A percentile compares a stretch with the other conserved stretches of the same genome.
Conservation (phyloP, 2,329 filamentous ascomycete genomes). For the Fusarium gaditjirri region DNA sequence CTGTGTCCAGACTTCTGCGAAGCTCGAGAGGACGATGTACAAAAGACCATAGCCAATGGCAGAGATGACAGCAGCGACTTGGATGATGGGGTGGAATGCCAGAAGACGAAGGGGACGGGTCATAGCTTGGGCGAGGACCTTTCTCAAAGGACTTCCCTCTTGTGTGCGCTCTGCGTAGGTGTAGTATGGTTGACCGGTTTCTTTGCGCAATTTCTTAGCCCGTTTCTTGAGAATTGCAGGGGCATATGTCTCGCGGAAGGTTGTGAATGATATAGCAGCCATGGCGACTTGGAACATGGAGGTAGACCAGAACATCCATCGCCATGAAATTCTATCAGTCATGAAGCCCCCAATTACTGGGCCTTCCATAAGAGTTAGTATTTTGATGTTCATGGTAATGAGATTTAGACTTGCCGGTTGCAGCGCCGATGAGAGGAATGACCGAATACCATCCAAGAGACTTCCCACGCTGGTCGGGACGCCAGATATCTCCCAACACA, state of each 20-base stretch:
- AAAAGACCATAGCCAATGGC: conserved; percentile 71
- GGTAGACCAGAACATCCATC: conserved; percentile 59
- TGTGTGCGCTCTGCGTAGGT: conserved; percentile 53
- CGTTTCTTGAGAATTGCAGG: conserved; percentile 50
- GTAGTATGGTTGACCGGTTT: conserved; percentile 47
- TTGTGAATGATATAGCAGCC: conserved; percentile 47
- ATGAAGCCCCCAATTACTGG: conserved; percentile 56
- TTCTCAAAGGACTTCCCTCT: conserved; percentile 40
- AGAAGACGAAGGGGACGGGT: conserved; percentile 67
- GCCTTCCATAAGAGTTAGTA: conserved; percentile 16
- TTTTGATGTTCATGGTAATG: rapidly evolving
- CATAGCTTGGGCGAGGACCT: conserved; percentile 51
- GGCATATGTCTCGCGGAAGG: conserved; percentile 54
- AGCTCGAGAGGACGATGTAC: conserved; percentile 72
- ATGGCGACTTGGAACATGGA: conserved; percentile 55
- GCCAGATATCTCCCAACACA: conserved; percentile 59
- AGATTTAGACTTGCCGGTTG: conserved; percentile 44
- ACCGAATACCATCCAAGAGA: conserved; percentile 52
- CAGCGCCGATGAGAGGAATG: conserved; percentile 54
- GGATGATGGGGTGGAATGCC: conserved; percentile 68
- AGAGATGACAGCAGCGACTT: conserved; percentile 64
- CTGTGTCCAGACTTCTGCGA: conserved; percentile 66
- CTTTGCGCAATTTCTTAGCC: conserved; percentile 47
- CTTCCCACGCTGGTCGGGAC: conserved; percentile 56
- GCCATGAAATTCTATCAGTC: conserved; percentile 50